A percentile compares a stretch with the other conserved stretches of the same genome.
Conservation (phyloP, 371 early-diverging fungal genomes). For the Mucor mucedo region DNA sequence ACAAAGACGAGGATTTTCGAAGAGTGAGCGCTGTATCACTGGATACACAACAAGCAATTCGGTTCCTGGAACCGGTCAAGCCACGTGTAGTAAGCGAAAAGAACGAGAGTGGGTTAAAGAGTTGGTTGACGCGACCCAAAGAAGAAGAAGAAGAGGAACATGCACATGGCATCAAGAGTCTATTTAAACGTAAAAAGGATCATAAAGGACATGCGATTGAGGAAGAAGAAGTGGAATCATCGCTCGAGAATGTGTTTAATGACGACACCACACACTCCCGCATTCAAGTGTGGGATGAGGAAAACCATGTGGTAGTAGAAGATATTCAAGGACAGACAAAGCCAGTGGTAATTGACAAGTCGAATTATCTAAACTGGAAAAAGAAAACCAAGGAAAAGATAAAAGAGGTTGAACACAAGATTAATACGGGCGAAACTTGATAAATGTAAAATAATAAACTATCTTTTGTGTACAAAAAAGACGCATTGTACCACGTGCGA, state of each 20-base stretch:
- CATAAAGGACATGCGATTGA: background rate
- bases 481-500: background rate
- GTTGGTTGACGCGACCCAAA: conserved; percentile 28
- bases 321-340: conserved; percentile 20
- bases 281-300: conserved; percentile 50
- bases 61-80: conserved; percentile 49
- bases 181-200: conserved; percentile 9
- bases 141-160: conserved; percentile 16
- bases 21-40: conserved; percentile 23
- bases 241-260: background rate
- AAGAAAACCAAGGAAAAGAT: conserved; percentile 6
- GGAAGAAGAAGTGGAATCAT: background rate
- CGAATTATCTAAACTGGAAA: conserved; percentile 6
- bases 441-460: background rate
- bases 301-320: conserved; percentile 30
- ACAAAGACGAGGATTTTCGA: background rate
- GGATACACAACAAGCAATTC: conserved; percentile 36
- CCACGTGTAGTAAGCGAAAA: conserved; percentile 38
- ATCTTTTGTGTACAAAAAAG: background rate
- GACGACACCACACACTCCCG: conserved; percentile 18
- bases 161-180: background rate
- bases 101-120: conserved; percentile 39
- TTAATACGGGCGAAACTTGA: background rate
- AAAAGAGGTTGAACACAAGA: background rate
- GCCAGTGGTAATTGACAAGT: conserved; percentile 1